Base-by-base conservation (phyloP, 2,329 filamentous ascomycete species). In the Cordyceps militaris region DNA sequence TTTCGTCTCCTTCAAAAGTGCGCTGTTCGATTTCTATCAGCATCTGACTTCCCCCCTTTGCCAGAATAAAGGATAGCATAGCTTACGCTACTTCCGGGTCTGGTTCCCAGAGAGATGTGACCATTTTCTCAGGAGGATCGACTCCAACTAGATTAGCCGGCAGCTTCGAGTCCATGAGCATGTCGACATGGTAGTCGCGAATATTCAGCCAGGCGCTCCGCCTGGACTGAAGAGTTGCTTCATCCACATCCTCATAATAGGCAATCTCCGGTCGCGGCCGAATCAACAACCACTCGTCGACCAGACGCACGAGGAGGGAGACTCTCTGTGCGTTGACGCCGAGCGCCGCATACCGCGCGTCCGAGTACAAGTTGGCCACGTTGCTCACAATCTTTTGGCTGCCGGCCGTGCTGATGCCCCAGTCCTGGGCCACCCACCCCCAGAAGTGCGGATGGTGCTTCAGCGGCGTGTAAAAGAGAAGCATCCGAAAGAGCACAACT, bases 161-260 rank as follows among this genome's bases (percentile, higher is more conserved):
- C 4, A 53, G 56, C 11, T 26, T 58, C 13, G 23, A n/a, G 32
- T 58, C 42, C 56, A 58, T 48, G 13, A 58, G 49, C 56, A 58
- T 40, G 21, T 58, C 42, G 14, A 53, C 56, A 16, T 58, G 56
- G n/a, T 34, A 30, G 42, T 58, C 56, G 11, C 56, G 46, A 5
- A 58, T 32, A 1, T 21, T 19, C n/a, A 53, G 19, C 56, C 56
- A 58, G 1, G 14, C 24, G 3, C 23, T 16, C 3, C 56, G 48
- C 10, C 28, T 58, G 8, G 10, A 16, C 1, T 19, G 6, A 26
- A 47, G 32, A 14, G 9, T 34, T 3, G n/a, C 6, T 4, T 43
- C 26, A 7, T 42, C 19, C 3, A 56, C 7, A 0, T 13, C 36
- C 14, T 26, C n/a, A n/a, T 13, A 19, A 26, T 32, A 19, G 11